phyloP scores from a whole-genome alignment of 164 flowering plant species.

The Magnolia kwangsiensis region DNA sequence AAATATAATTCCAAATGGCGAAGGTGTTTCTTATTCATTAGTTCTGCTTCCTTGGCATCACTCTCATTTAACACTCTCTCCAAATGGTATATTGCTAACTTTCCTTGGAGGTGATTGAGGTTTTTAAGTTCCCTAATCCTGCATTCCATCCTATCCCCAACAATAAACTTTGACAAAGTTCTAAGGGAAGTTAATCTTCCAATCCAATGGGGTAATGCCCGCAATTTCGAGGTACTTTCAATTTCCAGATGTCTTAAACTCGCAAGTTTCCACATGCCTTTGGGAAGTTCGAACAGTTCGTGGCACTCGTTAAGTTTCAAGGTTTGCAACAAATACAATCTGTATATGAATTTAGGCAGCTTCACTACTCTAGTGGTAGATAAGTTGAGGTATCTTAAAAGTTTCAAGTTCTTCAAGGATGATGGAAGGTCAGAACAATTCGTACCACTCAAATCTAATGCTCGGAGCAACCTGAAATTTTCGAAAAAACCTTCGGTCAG shows the following conservation, averaged over 20 bases:
- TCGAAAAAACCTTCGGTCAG: not conserved
- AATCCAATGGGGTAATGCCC: not conserved
- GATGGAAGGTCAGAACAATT: not conserved
- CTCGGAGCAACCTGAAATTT: not conserved
- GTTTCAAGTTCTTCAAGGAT: not conserved
- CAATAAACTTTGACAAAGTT: not conserved
- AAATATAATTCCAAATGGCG: not conserved
- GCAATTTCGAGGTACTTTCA: not conserved
- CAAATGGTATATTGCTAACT: not conserved
- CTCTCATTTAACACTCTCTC: not conserved
- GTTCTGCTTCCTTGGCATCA: not conserved
- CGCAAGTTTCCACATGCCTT: not conserved
- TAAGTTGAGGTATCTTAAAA: not conserved
- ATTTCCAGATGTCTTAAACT: not conserved
- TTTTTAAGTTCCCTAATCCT: not conserved
- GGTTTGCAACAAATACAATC: not conserved
- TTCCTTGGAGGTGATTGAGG: not conserved
- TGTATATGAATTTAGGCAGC: not conserved
- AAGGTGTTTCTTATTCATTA: not conserved
- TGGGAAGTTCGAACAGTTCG: no score
- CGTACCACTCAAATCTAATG: not conserved
- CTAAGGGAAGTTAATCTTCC: not conserved
- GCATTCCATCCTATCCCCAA: not conserved
- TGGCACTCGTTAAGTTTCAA: not conserved
- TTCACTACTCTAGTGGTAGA: no score